A percentile compares a stretch with the other conserved stretches of the same genome.
Conservation (phyloP, 176 grass and related monocot genomes). For the Cocos nucifera region DNA sequence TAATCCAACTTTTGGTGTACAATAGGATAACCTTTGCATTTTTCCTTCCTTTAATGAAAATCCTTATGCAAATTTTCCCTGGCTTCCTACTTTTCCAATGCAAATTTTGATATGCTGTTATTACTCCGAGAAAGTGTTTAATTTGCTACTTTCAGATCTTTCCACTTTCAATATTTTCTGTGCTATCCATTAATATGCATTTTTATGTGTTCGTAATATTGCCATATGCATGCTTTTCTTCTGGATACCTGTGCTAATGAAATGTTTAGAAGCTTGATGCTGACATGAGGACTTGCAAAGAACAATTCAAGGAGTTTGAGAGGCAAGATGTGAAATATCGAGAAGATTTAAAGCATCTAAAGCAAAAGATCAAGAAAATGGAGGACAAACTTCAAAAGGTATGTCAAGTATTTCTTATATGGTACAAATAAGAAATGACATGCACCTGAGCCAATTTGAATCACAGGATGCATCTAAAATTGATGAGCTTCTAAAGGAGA, state of each 20-base stretch:
- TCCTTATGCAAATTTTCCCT: too few species aligned
- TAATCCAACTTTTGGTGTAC: background rate
- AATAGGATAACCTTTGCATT: background rate
- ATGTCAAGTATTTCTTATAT: conserved; percentile 7
- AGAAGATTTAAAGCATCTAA: conserved; percentile 86
- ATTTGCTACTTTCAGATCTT: too few species aligned
- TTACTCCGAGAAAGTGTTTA: too few species aligned
- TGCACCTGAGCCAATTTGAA: conserved; percentile 1
- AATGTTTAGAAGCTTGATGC: conserved; percentile 61
- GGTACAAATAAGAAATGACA: background rate
- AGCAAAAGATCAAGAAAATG: conserved; percentile 84
- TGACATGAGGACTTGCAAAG: conserved; percentile 78
- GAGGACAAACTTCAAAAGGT: conserved; percentile 88
- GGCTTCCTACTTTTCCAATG: too few species aligned
- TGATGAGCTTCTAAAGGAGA: conserved; percentile 50
- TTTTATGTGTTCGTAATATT: background rate
- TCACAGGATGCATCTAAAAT: conserved; percentile 60
- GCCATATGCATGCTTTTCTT: background rate
- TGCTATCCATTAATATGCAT: background rate
- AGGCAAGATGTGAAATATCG: conserved; percentile 71
- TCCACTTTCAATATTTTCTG: too few species aligned
- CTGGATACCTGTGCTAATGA: background rate
- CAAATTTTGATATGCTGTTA: too few species aligned
- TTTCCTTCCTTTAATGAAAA: background rate
- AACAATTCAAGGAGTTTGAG: conserved; percentile 91